Evolutionary conservation across 2,329 filamentous ascomycete genomes (phyloP), one percentile per base, ranked within the genome.

Genomic region (Cytospora piceae): DNA sequence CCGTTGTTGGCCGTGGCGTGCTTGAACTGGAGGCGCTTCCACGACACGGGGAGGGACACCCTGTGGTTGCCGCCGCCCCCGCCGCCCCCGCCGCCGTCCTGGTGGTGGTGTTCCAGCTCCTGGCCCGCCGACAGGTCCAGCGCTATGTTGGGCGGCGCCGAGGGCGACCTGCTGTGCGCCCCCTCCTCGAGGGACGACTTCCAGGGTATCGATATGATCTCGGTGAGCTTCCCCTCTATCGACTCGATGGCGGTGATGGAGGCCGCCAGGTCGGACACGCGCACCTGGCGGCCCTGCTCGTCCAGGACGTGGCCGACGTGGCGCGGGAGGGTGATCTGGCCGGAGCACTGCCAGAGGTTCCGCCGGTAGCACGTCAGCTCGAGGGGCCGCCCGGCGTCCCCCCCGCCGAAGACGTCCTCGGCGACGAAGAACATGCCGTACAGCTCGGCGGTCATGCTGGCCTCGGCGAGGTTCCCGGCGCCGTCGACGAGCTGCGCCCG

Each of bases 1-100:
- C 94, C 94, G 74, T 98, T 98, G 76, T 98, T 98, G 59, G 94
- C 94, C 0, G 94, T 98, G 2, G 94, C 94, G 71, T 97, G 95
- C 73, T 96, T 92, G 77, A 98, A 98, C 76, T 98, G 94, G 65
- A 98, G 79, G 62, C 94, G 84, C 77, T 97, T 97, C 94, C 94
- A 98, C 39, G 92, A 90, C 61, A 97, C 89, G 1, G 93, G 91
- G 65, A 97, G 87, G 49, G 87, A 91, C 11, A 94, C 88, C 64
- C 27, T 29, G 27, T 29, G 27, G 27, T 5, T 5, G 27, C 27
- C 27, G 27, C 27, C 27, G 27, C 27, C 27, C 3, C 27, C 27
- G 27, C 27, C 27, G 27, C 27, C 27, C 3, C 27, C 27, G 27
- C 27, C 27, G 27, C 27, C 27, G 27, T 29, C 27, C 3, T 29